A percentile compares a stretch with the other conserved stretches of the same genome.
Conservation (phyloP, 2,329 filamentous ascomycete species). For the Sporothrix mexicana region DNA sequence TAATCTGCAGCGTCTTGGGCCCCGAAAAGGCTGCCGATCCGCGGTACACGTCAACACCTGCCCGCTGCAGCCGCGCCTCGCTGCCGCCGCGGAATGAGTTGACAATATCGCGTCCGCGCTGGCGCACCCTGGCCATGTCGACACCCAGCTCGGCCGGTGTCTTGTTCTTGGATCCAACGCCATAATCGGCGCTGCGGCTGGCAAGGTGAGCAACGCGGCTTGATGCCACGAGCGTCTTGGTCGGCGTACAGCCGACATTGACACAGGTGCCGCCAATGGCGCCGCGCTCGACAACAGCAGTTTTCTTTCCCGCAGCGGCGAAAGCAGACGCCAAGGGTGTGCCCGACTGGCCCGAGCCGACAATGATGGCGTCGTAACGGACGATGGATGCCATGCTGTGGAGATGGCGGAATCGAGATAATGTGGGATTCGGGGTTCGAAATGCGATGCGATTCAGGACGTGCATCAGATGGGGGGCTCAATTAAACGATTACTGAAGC, state of each 20-base stretch:
- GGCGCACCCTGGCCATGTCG: conserved; percentile 56
- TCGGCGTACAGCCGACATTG: conserved; percentile 59
- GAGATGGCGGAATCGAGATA: not conserved
- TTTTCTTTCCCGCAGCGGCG: conserved; percentile 51
- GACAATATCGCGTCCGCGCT: conserved; percentile 61
- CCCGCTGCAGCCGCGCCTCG: conserved; percentile 45
- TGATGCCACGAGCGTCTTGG: conserved; percentile 62
- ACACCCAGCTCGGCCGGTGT: conserved; percentile 44
- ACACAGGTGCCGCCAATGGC: conserved; percentile 60
- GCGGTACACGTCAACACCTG: conserved; percentile 51
- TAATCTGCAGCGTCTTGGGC: conserved; percentile 48
- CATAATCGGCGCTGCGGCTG: conserved; percentile 52
- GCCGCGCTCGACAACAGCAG: conserved; percentile 54
- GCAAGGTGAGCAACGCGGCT: conserved; percentile 56
- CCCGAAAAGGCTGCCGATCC: conserved; percentile 54
- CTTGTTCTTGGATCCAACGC: conserved; percentile 44
- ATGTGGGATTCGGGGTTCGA: not conserved
- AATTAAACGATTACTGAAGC: not conserved
- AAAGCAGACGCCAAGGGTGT: conserved; percentile 57
- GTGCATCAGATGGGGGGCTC: not conserved
- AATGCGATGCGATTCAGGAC: not conserved
- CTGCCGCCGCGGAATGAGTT: conserved; percentile 55
- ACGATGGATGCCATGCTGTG: conserved; percentile 21
- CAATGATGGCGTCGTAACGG: conserved; percentile 52
- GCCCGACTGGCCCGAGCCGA: conserved; percentile 60